These are phyloP conservation scores for Fusarium transvaalense DNA, from an alignment of 2,329 filamentous ascomycete species.

Conservation along the genomic window DNA sequence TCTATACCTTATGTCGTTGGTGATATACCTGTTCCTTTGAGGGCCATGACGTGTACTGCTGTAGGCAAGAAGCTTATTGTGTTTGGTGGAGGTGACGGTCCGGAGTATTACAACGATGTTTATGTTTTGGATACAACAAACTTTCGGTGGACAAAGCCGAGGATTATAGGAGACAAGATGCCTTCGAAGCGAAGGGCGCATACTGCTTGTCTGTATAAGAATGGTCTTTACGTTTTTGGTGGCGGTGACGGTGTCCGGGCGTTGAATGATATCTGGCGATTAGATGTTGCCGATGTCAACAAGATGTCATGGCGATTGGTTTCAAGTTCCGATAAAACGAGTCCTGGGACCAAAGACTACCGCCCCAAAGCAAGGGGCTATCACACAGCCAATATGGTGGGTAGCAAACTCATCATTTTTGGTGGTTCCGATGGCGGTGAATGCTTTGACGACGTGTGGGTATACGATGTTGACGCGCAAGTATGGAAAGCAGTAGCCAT, in stretches of 20 bases:
- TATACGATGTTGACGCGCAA: constrained; percentile 75
- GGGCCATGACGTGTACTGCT: constrained; percentile 79
- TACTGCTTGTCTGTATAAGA: constrained; percentile 78
- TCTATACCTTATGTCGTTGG: constrained; percentile 73
- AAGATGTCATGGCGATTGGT: constrained; percentile 78
- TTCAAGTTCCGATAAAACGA: constrained; percentile 60
- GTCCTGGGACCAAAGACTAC: constrained; percentile 52
- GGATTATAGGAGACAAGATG: constrained; percentile 67
- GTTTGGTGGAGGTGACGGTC: constrained; percentile 77
- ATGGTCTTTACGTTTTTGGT: constrained; percentile 78
- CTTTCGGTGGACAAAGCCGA: constrained; percentile 74
- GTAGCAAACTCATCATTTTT: constrained; percentile 78
- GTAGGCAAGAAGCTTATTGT: constrained; percentile 78
- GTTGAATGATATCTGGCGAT: constrained; percentile 78
- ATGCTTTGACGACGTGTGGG: constrained; percentile 80
- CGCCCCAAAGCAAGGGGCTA: constrained; percentile 75
- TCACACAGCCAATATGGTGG: constrained; percentile 80
- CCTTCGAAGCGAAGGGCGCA: constrained; percentile 75
- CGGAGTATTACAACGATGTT: constrained; percentile 78
- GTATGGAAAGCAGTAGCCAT: constrained; percentile 71
- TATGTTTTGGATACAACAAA: constrained; percentile 79
- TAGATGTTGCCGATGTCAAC: constrained; percentile 73
- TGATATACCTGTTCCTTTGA: constrained; percentile 72
- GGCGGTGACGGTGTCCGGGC: constrained; percentile 78
- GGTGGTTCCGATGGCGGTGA: constrained; percentile 78